phyloP scores from a whole-genome alignment of 176 grass and related monocot genomes.

The Microstegium vimineum region DNA sequence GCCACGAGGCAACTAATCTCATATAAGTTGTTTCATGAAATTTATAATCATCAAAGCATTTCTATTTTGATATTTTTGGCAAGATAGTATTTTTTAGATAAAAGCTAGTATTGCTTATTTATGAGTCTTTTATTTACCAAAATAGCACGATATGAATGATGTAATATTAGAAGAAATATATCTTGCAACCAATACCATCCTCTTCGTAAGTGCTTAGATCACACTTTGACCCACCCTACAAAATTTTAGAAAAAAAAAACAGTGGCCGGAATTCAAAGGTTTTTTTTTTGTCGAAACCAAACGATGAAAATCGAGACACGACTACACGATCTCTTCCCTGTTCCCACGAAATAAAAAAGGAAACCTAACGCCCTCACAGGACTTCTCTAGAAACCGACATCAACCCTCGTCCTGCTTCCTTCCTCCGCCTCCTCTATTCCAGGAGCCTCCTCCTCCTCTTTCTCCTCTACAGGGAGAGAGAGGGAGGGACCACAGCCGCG shows the following conservation, averaged over 20 bases:
- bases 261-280: neutral
- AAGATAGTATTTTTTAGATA: neutral
- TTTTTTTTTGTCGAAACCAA: neutral
- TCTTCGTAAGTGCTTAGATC: neutral
- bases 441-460: neutral
- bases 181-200: neutral
- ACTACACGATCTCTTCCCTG: too few relatives aligned
- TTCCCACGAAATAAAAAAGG: neutral
- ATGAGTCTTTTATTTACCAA: neutral
- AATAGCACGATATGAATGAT: neutral
- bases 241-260: neutral
- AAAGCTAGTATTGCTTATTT: neutral
- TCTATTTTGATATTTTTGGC: neutral
- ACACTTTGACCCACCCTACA: neutral
- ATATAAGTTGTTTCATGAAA: neutral
- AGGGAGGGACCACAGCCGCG: neutral
- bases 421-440: constrained; percentile 18
- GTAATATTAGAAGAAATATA: neutral
- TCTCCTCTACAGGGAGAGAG: neutral
- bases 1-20: neutral
- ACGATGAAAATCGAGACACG: neutral
- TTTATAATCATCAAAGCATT: too few relatives aligned
- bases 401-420: neutral
- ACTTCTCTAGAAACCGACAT: constrained; percentile 29
- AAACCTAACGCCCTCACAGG: neutral